phyloP scores from a whole-genome alignment of 805 yeast species.

The Nakazawaea ishiwadae region DNA sequence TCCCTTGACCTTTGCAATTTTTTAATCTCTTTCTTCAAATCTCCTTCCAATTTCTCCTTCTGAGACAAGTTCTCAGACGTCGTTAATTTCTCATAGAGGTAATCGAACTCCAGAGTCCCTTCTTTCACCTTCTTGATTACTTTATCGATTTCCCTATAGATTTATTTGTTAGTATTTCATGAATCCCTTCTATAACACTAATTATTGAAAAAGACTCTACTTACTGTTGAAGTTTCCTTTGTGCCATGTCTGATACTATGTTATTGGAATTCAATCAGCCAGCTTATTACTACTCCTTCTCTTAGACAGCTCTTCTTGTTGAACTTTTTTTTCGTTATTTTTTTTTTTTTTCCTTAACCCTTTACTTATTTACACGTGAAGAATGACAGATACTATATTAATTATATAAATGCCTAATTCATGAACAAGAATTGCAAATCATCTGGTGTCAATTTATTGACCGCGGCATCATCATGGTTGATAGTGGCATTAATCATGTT shows the following conservation, averaged over 20 bases:
- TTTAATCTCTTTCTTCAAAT: conserved; percentile 56
- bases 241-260: conserved; percentile 30
- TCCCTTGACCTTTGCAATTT: conserved; percentile 55
- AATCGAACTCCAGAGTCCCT: conserved; percentile 52
- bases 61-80: conserved; percentile 45
- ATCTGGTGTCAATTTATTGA: conserved; percentile 82
- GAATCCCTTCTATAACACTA: too few relatives aligned
- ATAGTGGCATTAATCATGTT: conserved; percentile 97
- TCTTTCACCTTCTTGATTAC: conserved; percentile 57
- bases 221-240: conserved; percentile 34
- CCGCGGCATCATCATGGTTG: conserved; percentile 88
- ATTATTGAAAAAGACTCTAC: too few relatives aligned
- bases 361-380: not conserved
- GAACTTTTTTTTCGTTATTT: not conserved
- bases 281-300: too few relatives aligned
- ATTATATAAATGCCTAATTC: conserved; percentile 23
- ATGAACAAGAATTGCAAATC: conserved; percentile 93
- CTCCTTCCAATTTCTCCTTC: conserved; percentile 52
- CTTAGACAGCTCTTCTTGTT: not conserved
- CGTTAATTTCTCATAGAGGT: conserved; percentile 49
- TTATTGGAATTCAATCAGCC: too few relatives aligned
- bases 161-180: too few relatives aligned
- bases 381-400: too few relatives aligned
- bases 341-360: not conserved
- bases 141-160: conserved; percentile 51